Evolutionary conservation across 2,329 filamentous ascomycete genomes (phyloP).

Genomic region (Epichloe aotearoae): DNA sequence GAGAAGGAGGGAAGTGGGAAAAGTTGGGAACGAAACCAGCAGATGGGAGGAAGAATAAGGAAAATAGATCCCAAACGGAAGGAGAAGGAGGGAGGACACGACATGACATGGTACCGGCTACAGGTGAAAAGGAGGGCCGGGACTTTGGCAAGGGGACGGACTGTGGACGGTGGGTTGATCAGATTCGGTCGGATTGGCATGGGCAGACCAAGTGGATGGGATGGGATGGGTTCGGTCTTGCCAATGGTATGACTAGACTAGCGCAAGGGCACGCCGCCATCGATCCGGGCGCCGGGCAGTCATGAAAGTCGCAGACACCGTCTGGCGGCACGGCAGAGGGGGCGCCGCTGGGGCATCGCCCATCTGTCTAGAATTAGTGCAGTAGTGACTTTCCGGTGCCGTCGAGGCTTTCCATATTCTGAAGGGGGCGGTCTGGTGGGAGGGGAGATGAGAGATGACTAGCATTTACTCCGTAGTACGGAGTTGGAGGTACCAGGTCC

Average conservation of each 20-base stretch:
- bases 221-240: slow-evolving; percentile 4
- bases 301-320: slow-evolving; percentile 1
- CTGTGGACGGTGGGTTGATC: slow-evolving; percentile 1
- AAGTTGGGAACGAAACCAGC: slow-evolving; percentile 4
- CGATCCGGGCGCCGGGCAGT: slow-evolving; percentile 2
- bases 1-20: slow-evolving; percentile 3
- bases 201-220: background rate
- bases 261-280: slow-evolving; percentile 7
- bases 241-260: slow-evolving; percentile 6
- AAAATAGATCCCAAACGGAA: slow-evolving; percentile 6
- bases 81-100: slow-evolving; percentile 3
- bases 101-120: slow-evolving; percentile 3
- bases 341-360: too few relatives aligned
- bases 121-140: slow-evolving; percentile 6
- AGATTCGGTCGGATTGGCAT: slow-evolving; percentile 6
- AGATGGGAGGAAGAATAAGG: slow-evolving; percentile 6
- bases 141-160: slow-evolving; percentile 5
- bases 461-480: too few relatives aligned
- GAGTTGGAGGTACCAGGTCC: too few relatives aligned
- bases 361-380: background rate
- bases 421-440: too few relatives aligned
- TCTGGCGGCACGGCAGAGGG: background rate
- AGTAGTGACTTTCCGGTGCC: too few relatives aligned
- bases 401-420: too few relatives aligned
- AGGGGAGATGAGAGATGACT: too few relatives aligned